A percentile compares a stretch with the other conserved stretches of the same genome.
These are phyloP conservation scores for Pseudoscleropodium purum DNA, from an alignment of 225 moss, liverwort and hornwort species.

Conservation along the genomic window DNA sequence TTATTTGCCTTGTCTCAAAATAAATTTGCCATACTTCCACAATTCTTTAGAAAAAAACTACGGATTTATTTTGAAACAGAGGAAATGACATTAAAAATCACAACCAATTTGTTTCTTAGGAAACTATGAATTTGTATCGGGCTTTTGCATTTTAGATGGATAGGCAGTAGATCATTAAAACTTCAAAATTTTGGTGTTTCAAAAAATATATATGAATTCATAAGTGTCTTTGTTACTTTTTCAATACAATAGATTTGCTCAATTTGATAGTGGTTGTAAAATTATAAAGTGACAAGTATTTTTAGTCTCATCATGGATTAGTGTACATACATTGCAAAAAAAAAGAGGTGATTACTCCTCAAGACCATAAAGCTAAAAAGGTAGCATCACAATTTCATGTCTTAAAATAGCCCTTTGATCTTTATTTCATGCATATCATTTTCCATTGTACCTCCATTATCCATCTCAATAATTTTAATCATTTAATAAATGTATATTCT, in stretches of 20 bases:
- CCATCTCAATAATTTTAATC: background rate
- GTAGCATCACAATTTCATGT: background rate
- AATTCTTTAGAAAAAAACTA: fast-evolving
- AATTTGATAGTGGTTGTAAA: too few species aligned
- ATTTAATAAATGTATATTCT: too few species aligned
- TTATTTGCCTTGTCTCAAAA: background rate
- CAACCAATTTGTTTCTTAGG: background rate
- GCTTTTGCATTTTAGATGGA: background rate
- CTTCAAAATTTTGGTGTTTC: background rate
- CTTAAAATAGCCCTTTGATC: background rate
- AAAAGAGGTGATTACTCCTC: too few species aligned
- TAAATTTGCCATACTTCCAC: background rate
- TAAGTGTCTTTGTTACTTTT: background rate
- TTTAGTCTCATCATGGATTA: too few species aligned
- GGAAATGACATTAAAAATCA: background rate
- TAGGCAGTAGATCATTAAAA: fast-evolving
- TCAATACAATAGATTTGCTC: too few species aligned
- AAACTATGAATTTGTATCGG: background rate
- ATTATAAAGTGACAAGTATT: background rate
- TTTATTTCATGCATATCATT: too few species aligned
- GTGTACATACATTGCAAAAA: too few species aligned
- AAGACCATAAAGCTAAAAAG: too few species aligned
- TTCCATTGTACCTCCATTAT: background rate
- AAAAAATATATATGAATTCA: background rate
- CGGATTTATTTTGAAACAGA: fast-evolving